Conservation (phyloP, 768 basidiomycete genomes). For the Xanthoconium purpureum region DNA sequence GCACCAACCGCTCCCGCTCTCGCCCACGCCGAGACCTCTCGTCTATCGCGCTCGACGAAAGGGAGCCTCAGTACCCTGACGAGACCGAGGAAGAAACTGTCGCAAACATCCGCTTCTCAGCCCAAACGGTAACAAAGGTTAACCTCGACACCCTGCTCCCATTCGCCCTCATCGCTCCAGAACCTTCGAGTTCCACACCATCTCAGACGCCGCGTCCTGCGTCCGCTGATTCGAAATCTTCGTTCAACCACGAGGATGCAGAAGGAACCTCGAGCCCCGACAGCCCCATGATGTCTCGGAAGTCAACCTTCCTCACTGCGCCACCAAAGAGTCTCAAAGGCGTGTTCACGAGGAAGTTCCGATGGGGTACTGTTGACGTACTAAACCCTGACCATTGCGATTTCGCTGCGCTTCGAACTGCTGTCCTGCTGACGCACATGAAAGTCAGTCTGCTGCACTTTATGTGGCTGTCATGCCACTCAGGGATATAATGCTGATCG, state of each 20-base stretch:
- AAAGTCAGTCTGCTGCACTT: conserved; percentile 50
- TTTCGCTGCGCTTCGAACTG: conserved; percentile 79
- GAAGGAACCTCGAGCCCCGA: conserved; percentile 24
- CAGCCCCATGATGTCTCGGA: conserved; percentile 36
- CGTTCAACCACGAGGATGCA: conserved; percentile 15
- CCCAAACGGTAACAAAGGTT: conserved; percentile 58
- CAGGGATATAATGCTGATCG: conserved; percentile 4
- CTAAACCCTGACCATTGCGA: conserved; percentile 85
- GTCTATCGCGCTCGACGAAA: conserved; percentile 53
- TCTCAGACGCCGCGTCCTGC: conserved; percentile 11
- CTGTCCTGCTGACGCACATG: conserved; percentile 80
- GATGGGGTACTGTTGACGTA: conserved; percentile 89
- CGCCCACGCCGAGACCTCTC: conserved; percentile 71
- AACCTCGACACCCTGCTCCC: conserved; percentile 62
- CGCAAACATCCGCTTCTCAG: conserved; percentile 76
- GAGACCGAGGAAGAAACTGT: conserved; percentile 63
- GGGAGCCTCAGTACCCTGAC: conserved; percentile 56
- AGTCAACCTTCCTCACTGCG: conserved; percentile 36
- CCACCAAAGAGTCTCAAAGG: conserved; percentile 71
- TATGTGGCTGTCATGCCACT: conserved; percentile 19
- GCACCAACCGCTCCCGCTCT: conserved; percentile 62
- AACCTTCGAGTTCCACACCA: conserved; percentile 45
- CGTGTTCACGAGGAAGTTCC: conserved; percentile 71
- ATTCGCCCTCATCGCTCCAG: conserved; percentile 78
- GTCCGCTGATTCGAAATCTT: conserved; percentile 21